Evolutionary conservation across 1,284 basidiomycete genomes (phyloP).

Genomic region (Ustilago sp.): DNA sequence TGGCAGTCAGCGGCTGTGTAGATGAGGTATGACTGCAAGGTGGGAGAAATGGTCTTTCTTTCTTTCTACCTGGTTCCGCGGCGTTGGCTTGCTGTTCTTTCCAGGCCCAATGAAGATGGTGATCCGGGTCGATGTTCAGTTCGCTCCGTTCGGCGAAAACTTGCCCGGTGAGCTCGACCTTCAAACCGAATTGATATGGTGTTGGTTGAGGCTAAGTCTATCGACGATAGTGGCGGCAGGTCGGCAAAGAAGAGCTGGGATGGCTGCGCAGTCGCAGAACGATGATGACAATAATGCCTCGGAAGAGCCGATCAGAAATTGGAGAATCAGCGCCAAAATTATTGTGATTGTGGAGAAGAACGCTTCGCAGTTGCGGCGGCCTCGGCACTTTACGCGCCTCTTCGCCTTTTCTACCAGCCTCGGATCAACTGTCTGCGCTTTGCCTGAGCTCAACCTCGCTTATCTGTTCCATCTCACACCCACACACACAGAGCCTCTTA

Average conservation of each 20-base stretch:
- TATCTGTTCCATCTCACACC: not conserved
- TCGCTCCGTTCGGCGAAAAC: not conserved
- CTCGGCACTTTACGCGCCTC: conserved; percentile 2
- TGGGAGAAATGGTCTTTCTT: not conserved
- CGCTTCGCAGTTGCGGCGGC: not conserved
- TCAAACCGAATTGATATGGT: not conserved
- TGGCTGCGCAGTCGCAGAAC: no score
- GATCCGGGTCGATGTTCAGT: not conserved
- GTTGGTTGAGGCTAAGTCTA: not conserved
- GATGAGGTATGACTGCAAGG: not conserved
- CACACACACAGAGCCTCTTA: not conserved
- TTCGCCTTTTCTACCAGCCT: not conserved
- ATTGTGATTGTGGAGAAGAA: not conserved
- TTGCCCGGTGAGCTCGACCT: not conserved
- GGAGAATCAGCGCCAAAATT: not conserved
- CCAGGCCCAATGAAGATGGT: not conserved
- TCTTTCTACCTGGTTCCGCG: no score
- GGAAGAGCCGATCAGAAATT: not conserved
- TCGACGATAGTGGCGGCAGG: not conserved
- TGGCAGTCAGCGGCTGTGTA: not conserved
- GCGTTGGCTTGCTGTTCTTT: not conserved
- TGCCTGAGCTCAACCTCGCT: not conserved
- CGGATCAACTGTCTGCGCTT: not conserved
- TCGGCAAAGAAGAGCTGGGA: not conserved
- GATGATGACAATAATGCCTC: not conserved